Evolutionary conservation across 371 early-diverging fungal species (phyloP), one percentile per base, ranked within the genome.

Genomic region (Apophysomyces elegans): DNA sequence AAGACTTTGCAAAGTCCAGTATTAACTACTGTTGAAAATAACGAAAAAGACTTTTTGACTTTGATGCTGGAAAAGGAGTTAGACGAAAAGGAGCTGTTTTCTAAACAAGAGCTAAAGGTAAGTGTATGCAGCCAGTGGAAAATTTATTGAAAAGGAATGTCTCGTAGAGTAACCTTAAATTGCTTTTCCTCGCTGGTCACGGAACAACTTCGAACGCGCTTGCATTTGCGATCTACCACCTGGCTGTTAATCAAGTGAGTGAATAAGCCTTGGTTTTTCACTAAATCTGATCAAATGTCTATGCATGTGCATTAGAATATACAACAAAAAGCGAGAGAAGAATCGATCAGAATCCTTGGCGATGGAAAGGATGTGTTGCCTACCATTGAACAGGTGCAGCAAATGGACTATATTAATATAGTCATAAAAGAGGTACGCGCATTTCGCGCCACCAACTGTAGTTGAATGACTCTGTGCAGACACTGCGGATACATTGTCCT

Each of bases 271-370:
- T 46, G 0, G 4, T 21, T 37, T 9, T 43, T 4, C 1, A 26
- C 7, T 45, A 18, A 13, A 0, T 11, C 37, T 56, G 7, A 26
- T 16, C 43, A 26, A 26, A 26, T 26, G 32, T 26, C 32, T 26
- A 26, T 26, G 32, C 2, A 2, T 2, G 32, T n/a, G 11, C 35
- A 39, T 1, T 41, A 79, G 80, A 72, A 83, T n/a, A 64, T 83
- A 45, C 85, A 88, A 75, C 68, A 76, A 16, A 71, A 68, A 44
- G 81, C 86, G 9, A 72, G 84, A 37, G 65, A 79, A 44, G 85
- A 86, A 58, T 85, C 84, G 1, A 66, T 86, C 59, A 46, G 56
- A 9, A 62, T 86, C 5, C 60, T 90, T n/a, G 88, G 86, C 13
- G 81, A 85, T 59, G 71, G 47, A 7, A 61, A 72, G 44, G 84